Conservation (phyloP, 2,329 filamentous ascomycete genomes). For the Ophiostoma fasciatum region DNA sequence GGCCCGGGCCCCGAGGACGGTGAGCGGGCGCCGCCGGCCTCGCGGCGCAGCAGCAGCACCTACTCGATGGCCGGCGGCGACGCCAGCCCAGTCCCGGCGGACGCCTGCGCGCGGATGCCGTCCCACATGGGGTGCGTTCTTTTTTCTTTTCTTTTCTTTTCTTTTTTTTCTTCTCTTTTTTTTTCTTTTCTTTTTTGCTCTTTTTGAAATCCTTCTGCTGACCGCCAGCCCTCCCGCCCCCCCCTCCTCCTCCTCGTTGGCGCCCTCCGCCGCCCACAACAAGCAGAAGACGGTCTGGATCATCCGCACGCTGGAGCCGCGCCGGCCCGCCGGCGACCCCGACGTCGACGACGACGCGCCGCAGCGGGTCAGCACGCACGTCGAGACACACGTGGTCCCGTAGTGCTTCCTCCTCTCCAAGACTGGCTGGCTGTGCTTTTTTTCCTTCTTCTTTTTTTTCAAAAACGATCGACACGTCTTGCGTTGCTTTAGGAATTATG, state of each 20-base stretch:
- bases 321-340: neutral
- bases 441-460: neutral
- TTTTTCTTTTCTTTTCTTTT: neutral
- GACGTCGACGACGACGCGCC: conserved; percentile 4
- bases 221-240: conserved; percentile 20
- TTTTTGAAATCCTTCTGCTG: neutral
- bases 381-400: conserved; percentile 7
- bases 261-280: neutral
- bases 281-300: conserved; percentile 12
- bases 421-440: neutral
- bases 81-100: too few species aligned
- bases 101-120: too few species aligned
- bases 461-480: too few species aligned
- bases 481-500: neutral
- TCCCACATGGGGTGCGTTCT: too few species aligned
- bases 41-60: too few species aligned
- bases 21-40: too few species aligned
- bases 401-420: too few species aligned
- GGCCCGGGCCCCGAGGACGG: too few species aligned
- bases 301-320: conserved; percentile 9
- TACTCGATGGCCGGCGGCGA: too few species aligned
- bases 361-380: conserved; percentile 9
- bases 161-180: neutral
- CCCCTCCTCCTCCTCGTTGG: neutral
- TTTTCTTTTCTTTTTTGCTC: neutral